These are phyloP conservation scores for Rhynchosporium agropyri DNA, from an alignment of 2,329 filamentous ascomycete genomes.

Conservation along the genomic window DNA sequence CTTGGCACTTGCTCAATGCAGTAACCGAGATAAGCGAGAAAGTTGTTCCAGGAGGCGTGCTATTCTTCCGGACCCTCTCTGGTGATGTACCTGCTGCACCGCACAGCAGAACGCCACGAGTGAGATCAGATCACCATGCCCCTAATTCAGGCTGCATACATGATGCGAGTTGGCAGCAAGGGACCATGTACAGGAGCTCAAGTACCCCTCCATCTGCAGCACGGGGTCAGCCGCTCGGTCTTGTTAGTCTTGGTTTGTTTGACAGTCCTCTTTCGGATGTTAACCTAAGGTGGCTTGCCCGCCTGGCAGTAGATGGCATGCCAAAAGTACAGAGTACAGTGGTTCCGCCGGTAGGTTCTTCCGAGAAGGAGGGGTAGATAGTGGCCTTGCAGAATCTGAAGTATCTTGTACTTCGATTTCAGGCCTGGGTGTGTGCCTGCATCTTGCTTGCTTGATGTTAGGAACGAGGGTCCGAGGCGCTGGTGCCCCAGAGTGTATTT, in stretches of 20 bases:
- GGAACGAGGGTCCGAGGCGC: slow-evolving; percentile 7
- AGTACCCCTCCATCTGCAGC: no score
- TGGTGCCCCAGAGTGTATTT: not conserved
- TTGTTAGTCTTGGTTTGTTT: no score
- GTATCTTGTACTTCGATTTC: not conserved
- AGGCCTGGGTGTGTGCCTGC: not conserved
- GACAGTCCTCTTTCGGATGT: not conserved
- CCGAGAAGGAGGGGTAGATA: slow-evolving; percentile 9
- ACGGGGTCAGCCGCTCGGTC: no score
- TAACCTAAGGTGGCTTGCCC: not conserved
- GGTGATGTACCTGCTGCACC: not conserved
- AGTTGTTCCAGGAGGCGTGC: slow-evolving; percentile 15
- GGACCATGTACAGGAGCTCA: no score
- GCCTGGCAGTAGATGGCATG: not conserved
- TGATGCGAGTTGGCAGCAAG: not conserved
- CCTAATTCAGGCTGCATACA: not conserved
- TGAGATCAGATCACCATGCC: not conserved
- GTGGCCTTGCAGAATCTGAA: not conserved
- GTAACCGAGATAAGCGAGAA: slow-evolving; percentile 18
- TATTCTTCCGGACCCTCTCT: not conserved
- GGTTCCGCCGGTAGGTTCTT: slow-evolving; percentile 15
- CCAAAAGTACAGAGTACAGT: not conserved
- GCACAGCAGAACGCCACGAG: not conserved
- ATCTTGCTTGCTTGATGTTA: slow-evolving; percentile 7
- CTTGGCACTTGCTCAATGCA: not conserved